Percentiles rank a stretch among this genome's conserved stretches.
These are phyloP conservation scores for Psilocybe mexicana DNA, from an alignment of 1,284 basidiomycete genomes.

Conservation along the genomic window DNA sequence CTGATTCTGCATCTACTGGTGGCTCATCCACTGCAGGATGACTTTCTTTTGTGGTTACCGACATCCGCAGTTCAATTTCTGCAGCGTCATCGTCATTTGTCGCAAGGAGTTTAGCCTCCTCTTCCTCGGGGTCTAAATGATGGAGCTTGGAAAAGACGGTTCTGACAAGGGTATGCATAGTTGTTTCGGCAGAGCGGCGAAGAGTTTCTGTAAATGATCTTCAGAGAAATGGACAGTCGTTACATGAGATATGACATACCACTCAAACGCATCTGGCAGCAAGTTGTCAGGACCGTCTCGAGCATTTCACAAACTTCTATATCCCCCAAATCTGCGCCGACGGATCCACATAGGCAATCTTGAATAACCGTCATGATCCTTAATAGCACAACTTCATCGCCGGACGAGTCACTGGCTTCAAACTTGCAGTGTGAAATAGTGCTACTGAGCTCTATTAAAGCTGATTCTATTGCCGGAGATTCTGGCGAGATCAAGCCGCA, in stretches of 20 bases:
- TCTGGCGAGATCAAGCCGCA: slow-evolving; percentile 68
- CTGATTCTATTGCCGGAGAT: slow-evolving; percentile 55
- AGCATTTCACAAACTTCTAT: slow-evolving; percentile 98
- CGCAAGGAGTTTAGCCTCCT: slow-evolving; percentile 62
- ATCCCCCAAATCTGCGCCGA: slow-evolving; percentile 79
- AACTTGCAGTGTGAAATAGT: slow-evolving; percentile 97
- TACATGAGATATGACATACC: slow-evolving; percentile 56
- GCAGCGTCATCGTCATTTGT: slow-evolving; percentile 45
- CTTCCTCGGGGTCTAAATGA: slow-evolving; percentile 60
- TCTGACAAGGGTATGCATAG: slow-evolving; percentile 87
- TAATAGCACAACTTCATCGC: slow-evolving; percentile 94
- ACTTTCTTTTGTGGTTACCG: slow-evolving; percentile 42
- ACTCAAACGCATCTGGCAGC: slow-evolving; percentile 93
- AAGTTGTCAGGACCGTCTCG: slow-evolving; percentile 96
- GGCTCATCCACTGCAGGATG: slow-evolving; percentile 13
- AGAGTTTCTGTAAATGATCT: slow-evolving; percentile 64
- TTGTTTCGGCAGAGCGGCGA: slow-evolving; percentile 91
- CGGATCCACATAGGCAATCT: slow-evolving; percentile 72
- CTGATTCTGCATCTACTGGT: slow-evolving; percentile 2
- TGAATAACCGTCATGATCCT: slow-evolving; percentile 92
- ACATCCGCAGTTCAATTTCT: slow-evolving; percentile 64
- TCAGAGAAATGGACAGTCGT: slow-evolving; percentile 17
- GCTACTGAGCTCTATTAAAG: slow-evolving; percentile 84
- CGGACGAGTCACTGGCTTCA: slow-evolving; percentile 93
- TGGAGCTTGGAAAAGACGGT: slow-evolving; percentile 80